A percentile compares a stretch with the other conserved stretches of the same genome.
Evolutionary conservation across 176 grass and related monocot genomes (phyloP).

Genomic region (Cocos nucifera): DNA sequence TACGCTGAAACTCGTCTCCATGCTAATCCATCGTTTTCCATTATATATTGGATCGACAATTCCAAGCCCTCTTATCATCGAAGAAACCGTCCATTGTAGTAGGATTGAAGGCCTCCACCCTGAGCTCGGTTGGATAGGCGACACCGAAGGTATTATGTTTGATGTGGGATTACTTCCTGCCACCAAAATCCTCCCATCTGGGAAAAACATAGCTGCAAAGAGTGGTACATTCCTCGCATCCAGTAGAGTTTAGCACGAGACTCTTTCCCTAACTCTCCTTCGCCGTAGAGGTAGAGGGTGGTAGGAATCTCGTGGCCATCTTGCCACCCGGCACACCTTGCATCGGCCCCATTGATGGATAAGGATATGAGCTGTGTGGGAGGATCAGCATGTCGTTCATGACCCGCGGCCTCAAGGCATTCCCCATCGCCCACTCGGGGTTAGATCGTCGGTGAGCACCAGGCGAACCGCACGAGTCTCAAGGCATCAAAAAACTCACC

Average conservation of each 20-base stretch:
- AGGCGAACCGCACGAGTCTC: conserved; percentile 27
- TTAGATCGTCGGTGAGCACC: conserved; percentile 2
- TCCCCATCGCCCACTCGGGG: conserved; percentile 4
- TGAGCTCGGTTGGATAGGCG: conserved; percentile 32
- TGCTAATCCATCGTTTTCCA: conserved; percentile 1
- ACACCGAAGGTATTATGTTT: conserved; percentile 12
- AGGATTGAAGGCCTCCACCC: conserved; percentile 30
- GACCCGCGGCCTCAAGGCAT: conserved; percentile 7
- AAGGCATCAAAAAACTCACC: not conserved
- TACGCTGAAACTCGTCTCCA: too few relatives aligned
- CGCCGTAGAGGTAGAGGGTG: conserved; percentile 28
- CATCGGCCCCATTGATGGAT: conserved; percentile 10
- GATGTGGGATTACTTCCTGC: conserved; percentile 35
- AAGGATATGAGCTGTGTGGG: not conserved
- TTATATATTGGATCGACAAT: not conserved
- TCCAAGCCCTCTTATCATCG: too few relatives aligned
- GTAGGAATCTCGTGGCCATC: not conserved
- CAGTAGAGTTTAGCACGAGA: conserved; percentile 16
- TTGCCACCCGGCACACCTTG: conserved; percentile 14
- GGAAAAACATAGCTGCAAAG: conserved; percentile 21
- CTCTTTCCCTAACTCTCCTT: not conserved
- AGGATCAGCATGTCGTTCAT: conserved; percentile 16
- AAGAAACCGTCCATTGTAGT: too few relatives aligned
- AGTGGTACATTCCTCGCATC: conserved; percentile 29
- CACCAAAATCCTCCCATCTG: conserved; percentile 27